A percentile compares a stretch with the other conserved stretches of the same genome.
phyloP scores from a whole-genome alignment of 2,329 filamentous ascomycete genomes.

The Penicillium sp. region DNA sequence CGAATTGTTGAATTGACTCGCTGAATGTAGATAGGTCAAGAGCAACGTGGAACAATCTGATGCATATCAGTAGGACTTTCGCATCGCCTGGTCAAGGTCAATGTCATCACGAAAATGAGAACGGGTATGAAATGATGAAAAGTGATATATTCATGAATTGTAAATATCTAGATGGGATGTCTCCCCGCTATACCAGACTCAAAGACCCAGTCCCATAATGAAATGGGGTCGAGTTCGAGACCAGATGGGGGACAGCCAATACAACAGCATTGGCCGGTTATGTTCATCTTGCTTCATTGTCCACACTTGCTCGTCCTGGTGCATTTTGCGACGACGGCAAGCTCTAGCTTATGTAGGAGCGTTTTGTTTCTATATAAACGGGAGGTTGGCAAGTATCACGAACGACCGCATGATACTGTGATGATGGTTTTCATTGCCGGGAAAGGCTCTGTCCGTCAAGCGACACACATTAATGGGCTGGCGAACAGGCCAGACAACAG shows the following conservation, averaged over 20 bases:
- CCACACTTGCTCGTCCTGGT: conserved; percentile 57
- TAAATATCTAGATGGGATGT: conserved; percentile 33
- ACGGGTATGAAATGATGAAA: neutral
- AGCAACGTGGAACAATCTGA: conserved; percentile 26
- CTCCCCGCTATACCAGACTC: conserved; percentile 43
- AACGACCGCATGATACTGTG: neutral
- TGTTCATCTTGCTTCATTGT: conserved; percentile 58
- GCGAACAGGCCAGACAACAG: neutral
- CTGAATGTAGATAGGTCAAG: conserved; percentile 23
- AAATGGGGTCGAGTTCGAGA: conserved; percentile 47
- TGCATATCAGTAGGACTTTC: neutral
- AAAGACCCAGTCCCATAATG: conserved; percentile 47
- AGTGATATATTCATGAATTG: neutral
- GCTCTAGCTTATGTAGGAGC: conserved; percentile 59
- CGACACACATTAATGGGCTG: conserved; percentile 19
- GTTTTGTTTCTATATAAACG: conserved; percentile 4
- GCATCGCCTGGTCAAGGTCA: neutral
- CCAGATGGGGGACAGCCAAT: conserved; percentile 38
- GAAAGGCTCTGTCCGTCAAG: neutral
- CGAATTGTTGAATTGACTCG: conserved; percentile 3
- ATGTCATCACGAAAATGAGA: neutral
- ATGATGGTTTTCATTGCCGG: neutral
- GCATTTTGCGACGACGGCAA: conserved; percentile 50
- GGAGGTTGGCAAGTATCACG: neutral
- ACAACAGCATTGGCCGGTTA: conserved; percentile 25